phyloP scores from a whole-genome alignment of 306 rosid genomes.

The Inga leiocalycina region DNA sequence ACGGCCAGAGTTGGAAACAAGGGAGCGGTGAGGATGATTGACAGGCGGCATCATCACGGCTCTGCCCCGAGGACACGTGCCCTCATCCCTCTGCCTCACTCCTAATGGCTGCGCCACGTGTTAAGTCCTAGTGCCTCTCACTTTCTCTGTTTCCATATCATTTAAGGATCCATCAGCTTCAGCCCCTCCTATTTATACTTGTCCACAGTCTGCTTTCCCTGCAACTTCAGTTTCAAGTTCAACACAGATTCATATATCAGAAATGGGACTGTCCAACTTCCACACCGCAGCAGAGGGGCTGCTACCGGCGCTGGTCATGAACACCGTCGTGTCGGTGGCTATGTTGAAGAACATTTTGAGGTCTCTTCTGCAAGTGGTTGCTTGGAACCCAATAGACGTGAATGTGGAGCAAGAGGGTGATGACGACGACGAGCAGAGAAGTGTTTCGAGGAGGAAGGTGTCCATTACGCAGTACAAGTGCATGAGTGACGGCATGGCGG shows the following conservation, averaged over 20 bases:
- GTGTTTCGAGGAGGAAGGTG: conserved; percentile 44
- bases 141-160: not conserved
- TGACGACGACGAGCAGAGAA: not conserved
- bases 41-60: conserved; percentile 39
- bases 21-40: conserved; percentile 16
- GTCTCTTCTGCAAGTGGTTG: conserved; percentile 52
- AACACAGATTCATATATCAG: too few relatives aligned
- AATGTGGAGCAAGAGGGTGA: not conserved
- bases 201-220: not conserved
- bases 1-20: conserved; percentile 16
- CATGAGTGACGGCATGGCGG: conserved; percentile 8
- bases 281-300: conserved; percentile 62
- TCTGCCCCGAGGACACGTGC: conserved; percentile 50
- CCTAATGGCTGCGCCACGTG: conserved; percentile 61
- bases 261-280: conserved; percentile 72
- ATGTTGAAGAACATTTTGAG: conserved; percentile 65
- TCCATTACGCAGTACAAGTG: conserved; percentile 55
- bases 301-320: conserved; percentile 63
- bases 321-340: conserved; percentile 59
- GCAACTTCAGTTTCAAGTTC: not conserved
- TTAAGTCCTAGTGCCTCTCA: conserved; percentile 26
- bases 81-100: not conserved
- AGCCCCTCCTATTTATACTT: not conserved
- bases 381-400: not conserved
- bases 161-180: not conserved